These are phyloP conservation scores for Exophiala xenobiotica DNA, from an alignment of 2,329 filamentous ascomycete genomes.

Conservation along the genomic window DNA sequence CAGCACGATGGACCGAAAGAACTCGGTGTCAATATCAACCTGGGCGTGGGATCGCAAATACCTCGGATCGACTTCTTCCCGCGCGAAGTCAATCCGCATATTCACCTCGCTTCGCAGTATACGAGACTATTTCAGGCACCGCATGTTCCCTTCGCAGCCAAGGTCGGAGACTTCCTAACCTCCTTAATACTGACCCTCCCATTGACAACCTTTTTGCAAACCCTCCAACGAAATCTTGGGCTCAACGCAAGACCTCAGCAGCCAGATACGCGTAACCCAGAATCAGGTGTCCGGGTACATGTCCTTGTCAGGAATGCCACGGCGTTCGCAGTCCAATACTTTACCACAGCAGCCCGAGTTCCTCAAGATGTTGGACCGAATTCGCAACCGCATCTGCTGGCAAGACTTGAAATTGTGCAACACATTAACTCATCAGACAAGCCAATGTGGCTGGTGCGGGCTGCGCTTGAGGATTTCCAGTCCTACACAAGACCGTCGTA, in stretches of 20 bases:
- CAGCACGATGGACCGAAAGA: constrained; percentile 12
- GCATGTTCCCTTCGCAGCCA: constrained; percentile 16
- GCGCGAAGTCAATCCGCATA: constrained; percentile 22
- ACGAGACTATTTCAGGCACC: constrained; percentile 12
- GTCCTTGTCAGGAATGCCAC: constrained; percentile 21
- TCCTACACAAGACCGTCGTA: constrained; percentile 28
- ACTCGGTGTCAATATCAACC: constrained; percentile 13
- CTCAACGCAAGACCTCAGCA: background rate
- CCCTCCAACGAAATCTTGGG: constrained; percentile 21
- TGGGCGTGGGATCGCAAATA: constrained; percentile 6
- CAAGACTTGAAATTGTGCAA: constrained; percentile 28
- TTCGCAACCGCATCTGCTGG: constrained; percentile 23
- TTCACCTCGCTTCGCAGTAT: constrained; percentile 16
- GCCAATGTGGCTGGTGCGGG: constrained; percentile 27
- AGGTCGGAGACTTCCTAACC: constrained; percentile 23
- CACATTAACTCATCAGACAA: constrained; percentile 16
- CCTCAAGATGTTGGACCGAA: constrained; percentile 14
- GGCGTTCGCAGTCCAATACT: constrained; percentile 27
- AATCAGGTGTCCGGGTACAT: constrained; percentile 23
- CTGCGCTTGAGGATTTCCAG: constrained; percentile 29
- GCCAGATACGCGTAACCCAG: background rate
- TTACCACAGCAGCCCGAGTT: constrained; percentile 11
- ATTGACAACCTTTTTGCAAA: constrained; percentile 41
- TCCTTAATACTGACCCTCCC: constrained; percentile 43
- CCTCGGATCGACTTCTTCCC: constrained; percentile 26